Conservation (phyloP, 441 rosid species). For the Erodium chrysanthum region DNA sequence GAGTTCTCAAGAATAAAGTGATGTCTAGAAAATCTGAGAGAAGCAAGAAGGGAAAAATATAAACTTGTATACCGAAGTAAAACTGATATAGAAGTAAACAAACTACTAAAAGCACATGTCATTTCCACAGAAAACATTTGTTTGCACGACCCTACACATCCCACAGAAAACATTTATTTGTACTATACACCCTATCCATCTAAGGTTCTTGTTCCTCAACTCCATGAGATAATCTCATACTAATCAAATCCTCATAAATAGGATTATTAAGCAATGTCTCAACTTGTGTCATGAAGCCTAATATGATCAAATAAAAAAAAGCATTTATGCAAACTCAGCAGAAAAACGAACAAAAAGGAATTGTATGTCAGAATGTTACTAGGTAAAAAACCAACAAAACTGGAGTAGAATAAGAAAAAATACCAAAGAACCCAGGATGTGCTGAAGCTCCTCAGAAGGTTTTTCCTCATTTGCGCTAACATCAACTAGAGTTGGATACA, state of each 20-base stretch:
- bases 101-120: neutral
- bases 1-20: neutral
- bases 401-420: constrained; percentile 19
- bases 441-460: constrained; percentile 81
- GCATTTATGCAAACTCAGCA: neutral
- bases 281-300: constrained; percentile 1
- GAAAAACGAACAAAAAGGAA: neutral
- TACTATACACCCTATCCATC: neutral
- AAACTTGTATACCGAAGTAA: neutral
- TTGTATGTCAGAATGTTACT: constrained; percentile 7
- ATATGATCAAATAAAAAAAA: constrained; percentile 4
- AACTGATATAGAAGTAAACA: neutral
- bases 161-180: neutral
- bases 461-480: constrained; percentile 63
- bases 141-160: too few relatives aligned
- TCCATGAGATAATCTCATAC: neutral
- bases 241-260: neutral
- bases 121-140: neutral
- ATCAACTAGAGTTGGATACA: constrained; percentile 86
- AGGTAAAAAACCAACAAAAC: constrained; percentile 47
- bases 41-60: neutral
- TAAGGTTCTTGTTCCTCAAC: constrained; percentile 2
- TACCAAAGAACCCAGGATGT: constrained; percentile 81
- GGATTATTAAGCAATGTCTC: constrained; percentile 3
- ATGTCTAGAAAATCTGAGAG: neutral